Evolutionary conservation across 768 basidiomycete genomes (phyloP).

Genomic region (Lentinula boryana): DNA sequence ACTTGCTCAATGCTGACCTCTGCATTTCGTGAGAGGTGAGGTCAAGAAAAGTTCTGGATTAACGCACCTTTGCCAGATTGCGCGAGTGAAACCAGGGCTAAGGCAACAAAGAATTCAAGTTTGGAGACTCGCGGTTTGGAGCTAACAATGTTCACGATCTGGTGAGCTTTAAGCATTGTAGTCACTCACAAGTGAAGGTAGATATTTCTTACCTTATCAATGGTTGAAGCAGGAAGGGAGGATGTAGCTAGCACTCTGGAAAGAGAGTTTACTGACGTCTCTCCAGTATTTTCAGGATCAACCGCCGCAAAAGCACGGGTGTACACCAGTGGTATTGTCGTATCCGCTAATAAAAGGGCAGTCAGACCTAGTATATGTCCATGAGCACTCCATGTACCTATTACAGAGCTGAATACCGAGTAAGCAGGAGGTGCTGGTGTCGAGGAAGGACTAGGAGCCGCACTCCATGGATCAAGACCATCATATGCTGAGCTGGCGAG

Average conservation of each 20-base stretch:
- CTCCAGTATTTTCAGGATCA: slow-evolving; percentile 65
- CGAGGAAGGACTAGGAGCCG: slow-evolving; percentile 65
- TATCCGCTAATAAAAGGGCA: slow-evolving; percentile 49
- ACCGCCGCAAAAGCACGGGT: slow-evolving; percentile 66
- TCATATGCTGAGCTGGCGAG: slow-evolving; percentile 70
- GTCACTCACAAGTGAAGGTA: background rate
- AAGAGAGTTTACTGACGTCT: slow-evolving; percentile 77
- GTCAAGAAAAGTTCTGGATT: background rate
- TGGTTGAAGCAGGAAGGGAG: slow-evolving; percentile 69
- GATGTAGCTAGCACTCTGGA: slow-evolving; percentile 79
- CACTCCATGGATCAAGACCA: slow-evolving; percentile 76
- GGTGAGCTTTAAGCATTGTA: background rate
- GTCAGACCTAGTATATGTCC: background rate
- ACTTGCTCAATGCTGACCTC: slow-evolving; percentile 75
- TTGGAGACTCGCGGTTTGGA: slow-evolving; percentile 75
- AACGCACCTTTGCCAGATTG: slow-evolving; percentile 71
- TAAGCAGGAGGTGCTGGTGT: slow-evolving; percentile 49
- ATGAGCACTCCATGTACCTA: slow-evolving; percentile 39
- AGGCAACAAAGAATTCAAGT: slow-evolving; percentile 86
- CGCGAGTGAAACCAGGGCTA: slow-evolving; percentile 82
- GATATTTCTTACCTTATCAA: slow-evolving; percentile 60
- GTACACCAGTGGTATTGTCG: slow-evolving; percentile 76
- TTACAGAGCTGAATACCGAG: slow-evolving; percentile 58
- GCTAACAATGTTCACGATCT: slow-evolving; percentile 91
- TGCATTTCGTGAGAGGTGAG: slow-evolving; percentile 20